phyloP scores from a whole-genome alignment of 345 rosid species.

The Linum tenue region DNA sequence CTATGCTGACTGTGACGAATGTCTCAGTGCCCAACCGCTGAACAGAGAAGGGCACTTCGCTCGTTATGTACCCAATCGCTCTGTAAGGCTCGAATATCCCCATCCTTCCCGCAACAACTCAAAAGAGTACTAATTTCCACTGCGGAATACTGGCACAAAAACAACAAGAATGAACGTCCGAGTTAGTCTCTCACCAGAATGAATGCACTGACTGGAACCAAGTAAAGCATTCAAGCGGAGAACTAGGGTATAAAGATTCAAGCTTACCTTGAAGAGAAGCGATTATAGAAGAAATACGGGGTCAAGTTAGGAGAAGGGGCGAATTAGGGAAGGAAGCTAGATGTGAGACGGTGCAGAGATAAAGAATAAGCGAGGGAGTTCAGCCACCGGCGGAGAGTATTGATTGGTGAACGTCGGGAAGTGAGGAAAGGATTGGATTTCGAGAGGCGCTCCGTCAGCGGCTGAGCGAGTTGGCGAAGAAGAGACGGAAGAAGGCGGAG shows the following conservation, averaged over 20 bases:
- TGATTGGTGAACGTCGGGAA: neutral
- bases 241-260: neutral
- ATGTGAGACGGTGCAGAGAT: neutral
- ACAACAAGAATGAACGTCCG: neutral
- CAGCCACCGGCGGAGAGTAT: too few relatives aligned
- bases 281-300: neutral
- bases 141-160: neutral
- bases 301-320: neutral
- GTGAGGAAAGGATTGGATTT: neutral
- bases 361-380: too few relatives aligned
- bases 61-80: slow-evolving; percentile 84
- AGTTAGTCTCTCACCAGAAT: too few relatives aligned
- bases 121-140: neutral
- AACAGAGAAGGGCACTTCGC: slow-evolving; percentile 71
- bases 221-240: neutral
- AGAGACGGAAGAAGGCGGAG: neutral
- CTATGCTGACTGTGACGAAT: slow-evolving; percentile 80
- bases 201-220: neutral
- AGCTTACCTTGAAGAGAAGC: neutral
- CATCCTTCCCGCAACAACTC: slow-evolving; percentile 25
- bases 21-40: slow-evolving; percentile 87
- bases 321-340: neutral
- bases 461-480: neutral
- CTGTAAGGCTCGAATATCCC: slow-evolving; percentile 90
- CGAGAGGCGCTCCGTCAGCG: neutral